Evolutionary conservation across 169 alveolate genomes (phyloP).

Genomic region (Miamiensis avidus): DNA sequence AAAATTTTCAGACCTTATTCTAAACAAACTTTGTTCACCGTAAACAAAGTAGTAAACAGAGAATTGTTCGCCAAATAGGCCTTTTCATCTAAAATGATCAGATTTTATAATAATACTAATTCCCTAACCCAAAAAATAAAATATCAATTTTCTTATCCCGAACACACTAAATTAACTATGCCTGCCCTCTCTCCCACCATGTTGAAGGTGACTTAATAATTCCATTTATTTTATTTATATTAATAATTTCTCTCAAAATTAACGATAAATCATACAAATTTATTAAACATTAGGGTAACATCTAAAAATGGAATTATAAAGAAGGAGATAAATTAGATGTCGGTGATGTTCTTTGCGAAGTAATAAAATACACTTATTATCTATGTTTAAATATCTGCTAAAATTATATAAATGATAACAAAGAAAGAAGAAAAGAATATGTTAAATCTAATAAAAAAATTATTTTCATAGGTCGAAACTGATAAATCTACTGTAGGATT

Average conservation of each 20-base stretch:
- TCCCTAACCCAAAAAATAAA: background rate
- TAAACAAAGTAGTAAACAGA: background rate
- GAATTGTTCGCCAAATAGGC: background rate
- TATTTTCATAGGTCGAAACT: no score
- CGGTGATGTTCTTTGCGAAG: conserved; percentile 69
- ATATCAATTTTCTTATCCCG: background rate
- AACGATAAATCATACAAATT: no score
- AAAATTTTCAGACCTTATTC: background rate
- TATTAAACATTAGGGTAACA: conserved; percentile 67
- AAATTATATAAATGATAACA: no score
- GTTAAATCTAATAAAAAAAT: no score
- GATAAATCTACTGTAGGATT: conserved; percentile 82
- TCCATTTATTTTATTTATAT: conserved; percentile 68
- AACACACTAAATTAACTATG: conserved; percentile 7
- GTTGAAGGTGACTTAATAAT: conserved; percentile 78
- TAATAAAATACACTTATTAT: no score
- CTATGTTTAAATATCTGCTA: no score
- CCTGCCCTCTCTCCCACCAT: conserved; percentile 83
- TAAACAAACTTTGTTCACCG: background rate
- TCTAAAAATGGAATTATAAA: conserved; percentile 67
- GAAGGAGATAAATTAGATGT: conserved; percentile 64
- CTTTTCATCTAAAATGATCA: background rate
- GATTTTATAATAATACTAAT: no score
- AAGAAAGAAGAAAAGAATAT: no score
- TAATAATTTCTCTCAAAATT: no score